phyloP scores from a whole-genome alignment of 768 basidiomycete genomes.

The Lentinus brumalis region DNA sequence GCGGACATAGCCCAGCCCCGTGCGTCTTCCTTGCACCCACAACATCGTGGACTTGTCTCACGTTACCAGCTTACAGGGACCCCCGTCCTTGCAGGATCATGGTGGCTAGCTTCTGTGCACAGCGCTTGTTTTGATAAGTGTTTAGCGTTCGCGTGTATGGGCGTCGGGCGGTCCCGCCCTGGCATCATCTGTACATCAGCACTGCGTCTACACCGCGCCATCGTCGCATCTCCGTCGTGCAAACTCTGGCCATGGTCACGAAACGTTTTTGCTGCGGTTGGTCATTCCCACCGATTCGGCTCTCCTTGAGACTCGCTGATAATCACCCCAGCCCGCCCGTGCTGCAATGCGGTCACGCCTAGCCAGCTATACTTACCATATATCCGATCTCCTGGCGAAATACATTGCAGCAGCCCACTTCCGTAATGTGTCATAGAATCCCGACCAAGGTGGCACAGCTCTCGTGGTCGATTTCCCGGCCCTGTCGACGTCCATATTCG shows the following conservation, averaged over 20 bases:
- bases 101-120: background rate
- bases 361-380: background rate
- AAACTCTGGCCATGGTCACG: background rate
- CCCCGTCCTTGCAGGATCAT: background rate
- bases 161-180: background rate
- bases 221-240: background rate
- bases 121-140: background rate
- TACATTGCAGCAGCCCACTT: constrained; percentile 8
- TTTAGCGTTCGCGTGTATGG: background rate
- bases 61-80: too few relatives aligned
- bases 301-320: background rate
- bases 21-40: too few relatives aligned
- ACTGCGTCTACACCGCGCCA: background rate
- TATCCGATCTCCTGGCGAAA: constrained; percentile 8
- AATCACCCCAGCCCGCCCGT: background rate
- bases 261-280: background rate
- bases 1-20: too few relatives aligned
- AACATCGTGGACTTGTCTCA: too few relatives aligned
- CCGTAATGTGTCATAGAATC: constrained; percentile 6
- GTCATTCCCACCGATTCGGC: background rate
- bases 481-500: background rate
- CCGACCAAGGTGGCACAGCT: constrained; percentile 7
- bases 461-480: background rate
- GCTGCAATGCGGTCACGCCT: too few relatives aligned
- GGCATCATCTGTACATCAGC: background rate